phyloP scores from a whole-genome alignment of 371 early-diverging fungal genomes.

The Dipsacomyces acuminosporus region DNA sequence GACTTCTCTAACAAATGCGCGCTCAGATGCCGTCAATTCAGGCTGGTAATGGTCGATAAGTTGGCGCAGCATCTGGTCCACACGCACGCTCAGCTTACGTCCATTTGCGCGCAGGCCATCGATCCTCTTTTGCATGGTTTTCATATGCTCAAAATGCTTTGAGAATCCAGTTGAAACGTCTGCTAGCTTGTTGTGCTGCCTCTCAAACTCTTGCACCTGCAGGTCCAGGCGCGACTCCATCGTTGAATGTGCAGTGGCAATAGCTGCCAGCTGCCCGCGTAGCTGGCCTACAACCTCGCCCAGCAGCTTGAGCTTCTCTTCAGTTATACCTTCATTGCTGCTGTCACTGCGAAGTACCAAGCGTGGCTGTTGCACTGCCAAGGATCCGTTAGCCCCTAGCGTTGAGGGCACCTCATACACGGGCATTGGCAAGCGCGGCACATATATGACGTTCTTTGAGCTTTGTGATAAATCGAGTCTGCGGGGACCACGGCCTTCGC shows the following conservation, averaged over 20 bases:
- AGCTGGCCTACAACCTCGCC: slow-evolving; percentile 39
- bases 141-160: slow-evolving; percentile 32
- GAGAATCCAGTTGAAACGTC: slow-evolving; percentile 28
- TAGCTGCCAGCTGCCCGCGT: slow-evolving; percentile 22
- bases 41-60: slow-evolving; percentile 39
- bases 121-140: slow-evolving; percentile 19
- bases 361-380: slow-evolving; percentile 28
- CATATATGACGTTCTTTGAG: slow-evolving; percentile 30
- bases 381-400: slow-evolving; percentile 1
- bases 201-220: slow-evolving; percentile 38
- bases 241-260: slow-evolving; percentile 18
- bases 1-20: slow-evolving; percentile 22
- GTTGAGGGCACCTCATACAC: slow-evolving; percentile 21
- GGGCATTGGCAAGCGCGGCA: slow-evolving; percentile 32
- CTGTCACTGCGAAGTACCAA: slow-evolving; percentile 19
- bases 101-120: slow-evolving; percentile 22
- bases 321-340: slow-evolving; percentile 8
- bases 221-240: slow-evolving; percentile 39
- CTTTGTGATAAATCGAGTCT: slow-evolving; percentile 18
- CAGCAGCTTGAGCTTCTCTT: slow-evolving; percentile 30
- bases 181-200: slow-evolving; percentile 37
- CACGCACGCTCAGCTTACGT: slow-evolving; percentile 25
- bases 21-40: slow-evolving; percentile 31
- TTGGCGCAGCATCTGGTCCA: slow-evolving; percentile 40
- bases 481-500: slow-evolving; percentile 2